Percentiles rank a stretch among this genome's conserved stretches.
Conservation (phyloP, 192 early-diverging fungal genomes). For the Linnemannia schmuckeri region DNA sequence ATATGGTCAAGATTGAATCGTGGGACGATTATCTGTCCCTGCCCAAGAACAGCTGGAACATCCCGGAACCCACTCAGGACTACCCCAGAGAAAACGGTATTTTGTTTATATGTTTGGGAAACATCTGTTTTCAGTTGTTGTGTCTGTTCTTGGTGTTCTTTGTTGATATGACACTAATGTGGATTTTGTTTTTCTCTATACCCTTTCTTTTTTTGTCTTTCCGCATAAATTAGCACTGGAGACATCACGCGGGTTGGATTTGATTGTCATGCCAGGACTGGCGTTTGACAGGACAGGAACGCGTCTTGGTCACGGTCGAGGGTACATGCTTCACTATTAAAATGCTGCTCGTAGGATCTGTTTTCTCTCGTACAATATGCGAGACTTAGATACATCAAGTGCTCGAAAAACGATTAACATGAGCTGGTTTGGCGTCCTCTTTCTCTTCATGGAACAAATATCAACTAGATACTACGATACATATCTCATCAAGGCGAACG, state of each 20-base stretch:
- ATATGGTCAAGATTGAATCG: conserved; percentile 76
- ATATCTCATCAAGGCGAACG: conserved; percentile 58
- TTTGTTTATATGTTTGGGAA: not conserved
- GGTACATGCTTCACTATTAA: conserved; percentile 43
- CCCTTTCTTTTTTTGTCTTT: not conserved
- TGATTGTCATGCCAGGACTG: conserved; percentile 74
- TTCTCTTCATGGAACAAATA: not conserved
- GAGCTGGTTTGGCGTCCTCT: not conserved
- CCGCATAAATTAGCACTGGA: conserved; percentile 58
- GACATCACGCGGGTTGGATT: conserved; percentile 61
- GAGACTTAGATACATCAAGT: not conserved
- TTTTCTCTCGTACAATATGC: not conserved
- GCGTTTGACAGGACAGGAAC: conserved; percentile 71
- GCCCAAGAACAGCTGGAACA: conserved; percentile 75
- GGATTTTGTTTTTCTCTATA: not conserved
- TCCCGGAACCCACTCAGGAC: conserved; percentile 71
- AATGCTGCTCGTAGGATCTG: not conserved
- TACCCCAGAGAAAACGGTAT: conserved; percentile 69
- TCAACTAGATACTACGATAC: conserved; percentile 69
- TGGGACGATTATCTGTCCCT: conserved; percentile 70
- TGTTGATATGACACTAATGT: not conserved
- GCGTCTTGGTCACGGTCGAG: conserved; percentile 75
- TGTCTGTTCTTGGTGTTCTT: not conserved
- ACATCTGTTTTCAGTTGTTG: too few species aligned
- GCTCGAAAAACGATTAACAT: not conserved